These are phyloP conservation scores for Vicia sativa DNA, from an alignment of 306 rosid species.

Conservation along the genomic window DNA sequence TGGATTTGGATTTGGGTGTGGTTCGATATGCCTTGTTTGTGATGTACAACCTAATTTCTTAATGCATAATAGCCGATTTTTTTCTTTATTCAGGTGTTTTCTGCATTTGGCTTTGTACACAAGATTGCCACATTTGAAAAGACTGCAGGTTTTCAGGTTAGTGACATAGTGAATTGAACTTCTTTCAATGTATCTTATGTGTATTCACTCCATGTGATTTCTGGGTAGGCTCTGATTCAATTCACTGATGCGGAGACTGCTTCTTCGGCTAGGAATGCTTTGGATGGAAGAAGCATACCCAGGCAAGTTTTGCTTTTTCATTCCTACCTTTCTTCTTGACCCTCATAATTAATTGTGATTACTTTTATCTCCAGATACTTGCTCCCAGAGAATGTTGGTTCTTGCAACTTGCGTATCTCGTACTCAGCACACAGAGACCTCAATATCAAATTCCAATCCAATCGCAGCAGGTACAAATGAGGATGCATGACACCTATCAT, in stretches of 20 bases:
- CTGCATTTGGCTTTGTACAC: slow-evolving; percentile 85
- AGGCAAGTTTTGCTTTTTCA: slow-evolving; percentile 50
- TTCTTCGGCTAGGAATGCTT: slow-evolving; percentile 76
- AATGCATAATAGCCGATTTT: slow-evolving; percentile 19
- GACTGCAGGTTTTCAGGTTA: slow-evolving; percentile 84
- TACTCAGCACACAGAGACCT: slow-evolving; percentile 91
- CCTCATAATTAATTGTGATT: slow-evolving; percentile 25
- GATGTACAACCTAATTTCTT: background rate
- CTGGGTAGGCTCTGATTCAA: slow-evolving; percentile 80
- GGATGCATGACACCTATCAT: slow-evolving; percentile 22
- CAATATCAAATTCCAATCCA: slow-evolving; percentile 92
- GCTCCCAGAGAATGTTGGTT: slow-evolving; percentile 83
- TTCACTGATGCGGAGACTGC: slow-evolving; percentile 84
- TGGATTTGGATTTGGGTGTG: slow-evolving; percentile 15
- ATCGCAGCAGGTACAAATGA: slow-evolving; percentile 82
- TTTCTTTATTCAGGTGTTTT: slow-evolving; percentile 63
- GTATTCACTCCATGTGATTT: slow-evolving; percentile 7
- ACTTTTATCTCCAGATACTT: slow-evolving; percentile 60
- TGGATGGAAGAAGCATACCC: slow-evolving; percentile 94
- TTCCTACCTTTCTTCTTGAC: slow-evolving; percentile 2
- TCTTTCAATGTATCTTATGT: slow-evolving; percentile 20
- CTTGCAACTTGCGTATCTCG: slow-evolving; percentile 79
- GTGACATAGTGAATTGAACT: slow-evolving; percentile 30
- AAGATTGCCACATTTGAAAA: slow-evolving; percentile 85
- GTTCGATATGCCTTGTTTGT: slow-evolving; percentile 15